Base-by-base conservation (phyloP, 768 basidiomycete genomes). In the Russula olivacea region DNA sequence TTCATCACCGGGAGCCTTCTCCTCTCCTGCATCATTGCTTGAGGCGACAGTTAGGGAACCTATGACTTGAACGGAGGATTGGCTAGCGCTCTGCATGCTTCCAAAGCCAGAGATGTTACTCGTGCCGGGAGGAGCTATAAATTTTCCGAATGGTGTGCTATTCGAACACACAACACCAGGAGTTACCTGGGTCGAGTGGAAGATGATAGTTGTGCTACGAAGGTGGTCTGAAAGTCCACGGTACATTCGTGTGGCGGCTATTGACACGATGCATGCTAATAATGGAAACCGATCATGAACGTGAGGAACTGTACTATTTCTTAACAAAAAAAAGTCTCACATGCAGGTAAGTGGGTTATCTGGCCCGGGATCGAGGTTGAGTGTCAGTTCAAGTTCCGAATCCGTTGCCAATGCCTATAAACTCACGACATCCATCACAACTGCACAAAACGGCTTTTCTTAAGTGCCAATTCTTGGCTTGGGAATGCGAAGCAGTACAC, bases 341-440 rank as follows among this genome's bases (percentile, higher is more conserved):
- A 11, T 47, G 45, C n/a, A n/a, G 45, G 21, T n/a, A 47, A 10
- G 10, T 47, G 45, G 19, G 45, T 47, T 2, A 47, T 11, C 45
- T 47, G 11, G 36, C 12, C 36, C 36, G 36, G 12, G 21, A 47
- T 23, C 21, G 21, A 21, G 21, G 45, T 47, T 12, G 21, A 21
- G 45, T 21, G 45, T 47, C 45, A 47, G 45, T 17, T 17, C 38
- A 40, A 36, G 15, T 47, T 21, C 45, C 45, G n/a, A 21, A n/a
- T 23, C 11, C 11, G 17, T 21, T 47, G 4, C 21, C 25, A 49
- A 49, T 47, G 4, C 21, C 25, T 28, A 49, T 49, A 49, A 10
- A 48, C 60, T 17, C 34, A 61, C 60, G 10, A 55, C 10, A 55
- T 61, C 45, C 60, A 61, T 53, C n/a, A 23, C 4, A 5, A 19